Base-by-base conservation (phyloP, 306 rosid species). In the Coriaria nepalensis region DNA sequence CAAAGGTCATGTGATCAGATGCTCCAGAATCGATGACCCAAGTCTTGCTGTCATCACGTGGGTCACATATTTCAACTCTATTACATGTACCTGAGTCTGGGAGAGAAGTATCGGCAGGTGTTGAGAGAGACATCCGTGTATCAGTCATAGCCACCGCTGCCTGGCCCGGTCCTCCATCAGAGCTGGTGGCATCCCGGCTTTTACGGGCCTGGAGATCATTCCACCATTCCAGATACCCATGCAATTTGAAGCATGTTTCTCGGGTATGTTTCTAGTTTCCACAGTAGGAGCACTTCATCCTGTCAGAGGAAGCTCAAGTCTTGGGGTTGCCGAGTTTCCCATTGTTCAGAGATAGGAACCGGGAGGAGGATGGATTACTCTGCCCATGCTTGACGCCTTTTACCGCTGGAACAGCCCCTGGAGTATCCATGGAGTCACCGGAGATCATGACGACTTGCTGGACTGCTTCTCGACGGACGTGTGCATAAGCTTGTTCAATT, bases 241-340 rank as follows among this genome's bases (percentile, higher is more conserved):
- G 52, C 35, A 57, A 45, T 9, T 57, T 57, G 35, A 57, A 57
- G 6, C 51, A 56, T 0, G 35, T 56, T 0, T 56, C 42, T n/a
- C 35, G 11, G 0, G 44, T 43, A 57, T 45, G 62, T 8, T 45
- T 57, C 12, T 4, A 9, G 0, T 13, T 37, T 10, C 37, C 45
- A 37, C 37, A 54, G 12, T 40, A 29, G 2, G 40, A 1, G 3
- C 29, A 20, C 29, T 20, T 20, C 2, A 3, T 12, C 4, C 12
- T 13, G 10, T 43, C 47, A 43, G 13, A 43, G 5, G 47, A 13
- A 3, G 7, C 0, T 43, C 10, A 13, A 4, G 12, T 5, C 47
- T 7, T 43, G 47, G 10, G 5, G 12, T 5, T 6, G 47, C 10
- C 5, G 6, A 43, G 0, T 43, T 43, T 43, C 13, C 7, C 10